Evolutionary conservation across 352 stramenopile genomes (phyloP).

Genomic region (Globisporangium spiculum): DNA sequence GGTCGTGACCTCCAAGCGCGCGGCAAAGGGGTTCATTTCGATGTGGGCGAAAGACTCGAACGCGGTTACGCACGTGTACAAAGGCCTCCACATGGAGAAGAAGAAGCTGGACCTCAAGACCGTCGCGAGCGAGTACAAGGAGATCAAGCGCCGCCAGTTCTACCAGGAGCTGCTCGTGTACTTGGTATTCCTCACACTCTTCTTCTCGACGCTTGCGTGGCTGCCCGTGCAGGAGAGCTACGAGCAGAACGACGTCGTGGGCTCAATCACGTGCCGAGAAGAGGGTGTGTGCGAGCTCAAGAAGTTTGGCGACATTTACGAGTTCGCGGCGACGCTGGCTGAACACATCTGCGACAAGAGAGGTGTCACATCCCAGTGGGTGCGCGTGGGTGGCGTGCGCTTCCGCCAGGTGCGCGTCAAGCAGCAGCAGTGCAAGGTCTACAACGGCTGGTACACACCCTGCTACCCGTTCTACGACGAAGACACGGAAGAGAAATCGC

Average conservation of each 20-base stretch:
- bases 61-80: slow-evolving; percentile 58
- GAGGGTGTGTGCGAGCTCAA: slow-evolving; percentile 80
- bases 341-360: slow-evolving; percentile 52
- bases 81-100: slow-evolving; percentile 88
- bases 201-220: slow-evolving; percentile 79
- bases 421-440: slow-evolving; percentile 64
- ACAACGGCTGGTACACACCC: slow-evolving; percentile 51
- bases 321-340: slow-evolving; percentile 54
- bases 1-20: slow-evolving; percentile 67
- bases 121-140: slow-evolving; percentile 81
- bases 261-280: slow-evolving; percentile 70
- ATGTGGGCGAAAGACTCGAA: slow-evolving; percentile 68
- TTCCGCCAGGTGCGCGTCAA: slow-evolving; percentile 84
- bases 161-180: slow-evolving; percentile 89
- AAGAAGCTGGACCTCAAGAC: slow-evolving; percentile 82
- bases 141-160: slow-evolving; percentile 85
- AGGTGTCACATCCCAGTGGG: slow-evolving; percentile 66
- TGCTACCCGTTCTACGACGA: slow-evolving; percentile 77
- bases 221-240: slow-evolving; percentile 81
- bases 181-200: slow-evolving; percentile 67
- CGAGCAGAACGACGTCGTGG: slow-evolving; percentile 84
- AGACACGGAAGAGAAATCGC: slow-evolving; percentile 44
- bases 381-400: slow-evolving; percentile 69
- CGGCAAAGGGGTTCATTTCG: slow-evolving; percentile 61
- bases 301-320: slow-evolving; percentile 75